Evolutionary conservation across 2,329 filamentous ascomycete genomes (phyloP).

Genomic region (Pseudogymnoascus sp.): DNA sequence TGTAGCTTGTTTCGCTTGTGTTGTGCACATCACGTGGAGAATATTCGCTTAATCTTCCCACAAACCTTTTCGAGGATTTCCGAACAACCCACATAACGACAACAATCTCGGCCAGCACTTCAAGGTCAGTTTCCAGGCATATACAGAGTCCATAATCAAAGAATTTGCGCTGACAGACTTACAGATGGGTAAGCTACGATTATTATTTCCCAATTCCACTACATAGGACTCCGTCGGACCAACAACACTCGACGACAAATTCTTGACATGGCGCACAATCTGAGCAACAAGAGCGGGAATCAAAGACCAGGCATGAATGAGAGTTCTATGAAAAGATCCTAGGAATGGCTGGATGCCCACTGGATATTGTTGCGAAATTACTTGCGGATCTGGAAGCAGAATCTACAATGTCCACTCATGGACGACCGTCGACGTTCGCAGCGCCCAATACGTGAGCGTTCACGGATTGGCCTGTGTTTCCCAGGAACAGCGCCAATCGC

Average conservation of each 20-base stretch:
- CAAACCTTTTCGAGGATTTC: constrained; percentile 8
- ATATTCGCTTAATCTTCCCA: constrained; percentile 8
- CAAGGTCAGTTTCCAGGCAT: constrained; percentile 38
- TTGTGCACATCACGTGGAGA: neutral
- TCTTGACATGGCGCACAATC: neutral
- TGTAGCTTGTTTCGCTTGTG: constrained; percentile 5
- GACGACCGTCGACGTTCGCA: neutral
- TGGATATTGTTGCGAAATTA: neutral
- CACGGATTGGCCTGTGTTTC: neutral
- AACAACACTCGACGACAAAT: neutral
- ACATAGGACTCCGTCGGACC: neutral
- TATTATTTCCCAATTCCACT: constrained; percentile 19
- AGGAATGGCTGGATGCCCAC: neutral
- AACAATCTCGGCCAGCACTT: constrained; percentile 37
- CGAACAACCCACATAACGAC: constrained; percentile 29
- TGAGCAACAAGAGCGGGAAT: neutral
- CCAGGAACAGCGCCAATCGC: neutral
- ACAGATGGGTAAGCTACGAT: constrained; percentile 54
- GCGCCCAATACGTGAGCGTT: neutral
- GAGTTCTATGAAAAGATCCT: neutral
- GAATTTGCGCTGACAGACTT: constrained; percentile 26
- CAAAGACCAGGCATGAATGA: neutral
- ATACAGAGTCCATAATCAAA: constrained; percentile 18
- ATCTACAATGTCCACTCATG: neutral
- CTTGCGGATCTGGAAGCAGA: neutral